Evolutionary conservation across 495 filamentous ascomycete species (phyloP).

Genomic region (Talaromyces adpressus): DNA sequence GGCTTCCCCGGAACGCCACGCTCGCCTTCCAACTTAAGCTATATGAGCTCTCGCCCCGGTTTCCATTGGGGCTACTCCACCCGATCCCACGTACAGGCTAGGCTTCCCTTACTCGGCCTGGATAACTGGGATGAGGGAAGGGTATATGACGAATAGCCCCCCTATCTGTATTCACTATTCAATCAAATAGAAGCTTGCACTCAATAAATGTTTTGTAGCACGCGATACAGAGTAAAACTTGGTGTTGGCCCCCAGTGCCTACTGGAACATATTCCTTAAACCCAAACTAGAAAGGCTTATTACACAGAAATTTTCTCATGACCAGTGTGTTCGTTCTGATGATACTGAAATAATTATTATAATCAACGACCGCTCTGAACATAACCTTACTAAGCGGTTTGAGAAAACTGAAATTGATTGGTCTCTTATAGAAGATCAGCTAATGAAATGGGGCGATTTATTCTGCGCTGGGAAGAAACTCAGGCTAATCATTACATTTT

Average conservation of each 20-base stretch:
- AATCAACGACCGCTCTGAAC: conserved; percentile 20
- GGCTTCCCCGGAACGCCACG: no score
- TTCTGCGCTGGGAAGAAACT: conserved; percentile 11
- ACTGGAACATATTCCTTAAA: conserved; percentile 15
- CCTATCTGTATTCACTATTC: conserved; percentile 26
- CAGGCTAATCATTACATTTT: conserved; percentile 11
- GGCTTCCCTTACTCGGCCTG: no score
- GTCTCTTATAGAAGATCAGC: conserved; percentile 16
- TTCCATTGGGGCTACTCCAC: no score
- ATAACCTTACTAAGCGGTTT: conserved; percentile 18
- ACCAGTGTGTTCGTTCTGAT: conserved; percentile 14
- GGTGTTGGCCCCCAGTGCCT: conserved; percentile 17
- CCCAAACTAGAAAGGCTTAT: conserved; percentile 11
- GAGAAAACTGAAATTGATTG: conserved; percentile 15
- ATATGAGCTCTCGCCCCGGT: no score
- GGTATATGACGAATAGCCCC: conserved; percentile 23
- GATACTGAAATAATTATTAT: conserved; percentile 13
- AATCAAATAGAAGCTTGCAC: conserved; percentile 27
- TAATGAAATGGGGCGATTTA: neutral
- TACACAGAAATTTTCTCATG: conserved; percentile 9
- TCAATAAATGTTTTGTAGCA: conserved; percentile 23
- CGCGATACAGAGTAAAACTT: conserved; percentile 27
- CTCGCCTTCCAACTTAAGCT: no score
- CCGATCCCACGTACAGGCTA: no score
- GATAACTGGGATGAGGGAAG: conserved; percentile 17